Percentiles rank a stretch among this genome's conserved stretches.
These are phyloP conservation scores for Citrus hindsii DNA, from an alignment of 345 rosid species.

Conservation along the genomic window DNA sequence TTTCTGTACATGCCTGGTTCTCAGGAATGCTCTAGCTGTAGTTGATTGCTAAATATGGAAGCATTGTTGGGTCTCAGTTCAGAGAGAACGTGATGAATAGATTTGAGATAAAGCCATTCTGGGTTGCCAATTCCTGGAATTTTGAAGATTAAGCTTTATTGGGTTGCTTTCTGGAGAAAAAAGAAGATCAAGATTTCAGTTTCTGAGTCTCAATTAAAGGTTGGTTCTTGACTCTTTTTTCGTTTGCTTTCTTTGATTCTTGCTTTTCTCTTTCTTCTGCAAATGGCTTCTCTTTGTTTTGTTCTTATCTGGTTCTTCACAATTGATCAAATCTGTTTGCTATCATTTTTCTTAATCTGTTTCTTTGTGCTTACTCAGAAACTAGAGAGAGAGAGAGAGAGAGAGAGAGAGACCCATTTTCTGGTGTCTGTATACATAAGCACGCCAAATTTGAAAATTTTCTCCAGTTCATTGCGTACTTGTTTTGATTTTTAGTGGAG, in stretches of 20 bases:
- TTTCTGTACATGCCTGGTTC: constrained; percentile 20
- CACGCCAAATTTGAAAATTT: constrained; percentile 20
- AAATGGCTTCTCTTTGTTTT: background rate
- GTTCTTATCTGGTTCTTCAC: background rate
- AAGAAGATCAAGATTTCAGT: constrained; percentile 27
- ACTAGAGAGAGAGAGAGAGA: background rate
- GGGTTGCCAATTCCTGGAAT: constrained; percentile 18
- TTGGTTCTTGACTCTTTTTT: constrained; percentile 36
- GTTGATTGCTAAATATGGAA: constrained; percentile 27
- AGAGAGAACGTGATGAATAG: background rate
- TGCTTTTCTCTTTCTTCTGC: constrained; percentile 5
- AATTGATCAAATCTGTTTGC: background rate
- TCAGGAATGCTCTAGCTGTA: constrained; percentile 5
- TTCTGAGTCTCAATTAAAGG: constrained; percentile 53
- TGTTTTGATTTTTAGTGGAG: constrained; percentile 38
- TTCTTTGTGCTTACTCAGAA: constrained; percentile 5
- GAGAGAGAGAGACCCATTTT: background rate
- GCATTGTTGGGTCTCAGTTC: constrained; percentile 10
- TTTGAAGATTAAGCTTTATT: constrained; percentile 41
- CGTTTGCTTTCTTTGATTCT: constrained; percentile 25
- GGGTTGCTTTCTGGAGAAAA: constrained; percentile 28
- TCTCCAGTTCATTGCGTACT: constrained; percentile 23
- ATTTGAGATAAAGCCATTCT: constrained; percentile 1
- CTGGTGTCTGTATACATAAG: constrained; percentile 25
- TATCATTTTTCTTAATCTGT: background rate